phyloP scores from a whole-genome alignment of 1,284 basidiomycete genomes.

The Kalmanozyma brasiliensis region DNA sequence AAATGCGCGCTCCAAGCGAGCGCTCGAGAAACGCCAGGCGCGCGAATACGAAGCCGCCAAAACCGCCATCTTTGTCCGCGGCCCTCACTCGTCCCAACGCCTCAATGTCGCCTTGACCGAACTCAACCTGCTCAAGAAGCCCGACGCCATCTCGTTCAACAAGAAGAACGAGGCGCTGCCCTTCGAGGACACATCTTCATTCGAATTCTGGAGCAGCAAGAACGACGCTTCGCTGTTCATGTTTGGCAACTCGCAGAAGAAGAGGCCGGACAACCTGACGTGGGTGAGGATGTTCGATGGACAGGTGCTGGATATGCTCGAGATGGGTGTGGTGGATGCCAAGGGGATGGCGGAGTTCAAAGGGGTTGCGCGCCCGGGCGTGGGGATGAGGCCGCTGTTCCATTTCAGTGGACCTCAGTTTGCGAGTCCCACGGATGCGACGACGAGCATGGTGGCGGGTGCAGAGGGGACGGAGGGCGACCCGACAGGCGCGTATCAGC shows the following conservation, averaged over 20 bases:
- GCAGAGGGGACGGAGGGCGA: slow-evolving; percentile 45
- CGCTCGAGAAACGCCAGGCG: slow-evolving; percentile 83
- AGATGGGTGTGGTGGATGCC: slow-evolving; percentile 86
- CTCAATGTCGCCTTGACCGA: slow-evolving; percentile 87
- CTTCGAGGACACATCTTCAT: slow-evolving; percentile 81
- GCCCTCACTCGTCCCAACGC: slow-evolving; percentile 83
- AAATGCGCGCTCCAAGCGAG: slow-evolving; percentile 97
- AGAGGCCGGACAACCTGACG: slow-evolving; percentile 87
- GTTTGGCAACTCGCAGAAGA: slow-evolving; percentile 92
- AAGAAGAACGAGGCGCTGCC: slow-evolving; percentile 94
- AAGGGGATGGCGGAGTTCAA: slow-evolving; percentile 84
- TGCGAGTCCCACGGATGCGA: slow-evolving; percentile 66
- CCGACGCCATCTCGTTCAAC: slow-evolving; percentile 85
- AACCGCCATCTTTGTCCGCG: slow-evolving; percentile 87
- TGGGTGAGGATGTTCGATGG: slow-evolving; percentile 89
- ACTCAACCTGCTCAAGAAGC: slow-evolving; percentile 65
- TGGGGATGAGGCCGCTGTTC: slow-evolving; percentile 91
- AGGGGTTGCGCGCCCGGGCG: slow-evolving; percentile 87
- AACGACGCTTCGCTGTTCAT: slow-evolving; percentile 94
- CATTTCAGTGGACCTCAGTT: slow-evolving; percentile 82
- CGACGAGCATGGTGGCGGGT: slow-evolving; percentile 32
- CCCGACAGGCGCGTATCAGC: slow-evolving; percentile 57
- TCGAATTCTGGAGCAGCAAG: slow-evolving; percentile 93
- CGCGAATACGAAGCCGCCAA: slow-evolving; percentile 84
- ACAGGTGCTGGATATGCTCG: slow-evolving; percentile 91